Percentiles rank a stretch among this genome's conserved stretches.
phyloP scores from a whole-genome alignment of 257 asterid species.

The Thymus quinquecostatus region DNA sequence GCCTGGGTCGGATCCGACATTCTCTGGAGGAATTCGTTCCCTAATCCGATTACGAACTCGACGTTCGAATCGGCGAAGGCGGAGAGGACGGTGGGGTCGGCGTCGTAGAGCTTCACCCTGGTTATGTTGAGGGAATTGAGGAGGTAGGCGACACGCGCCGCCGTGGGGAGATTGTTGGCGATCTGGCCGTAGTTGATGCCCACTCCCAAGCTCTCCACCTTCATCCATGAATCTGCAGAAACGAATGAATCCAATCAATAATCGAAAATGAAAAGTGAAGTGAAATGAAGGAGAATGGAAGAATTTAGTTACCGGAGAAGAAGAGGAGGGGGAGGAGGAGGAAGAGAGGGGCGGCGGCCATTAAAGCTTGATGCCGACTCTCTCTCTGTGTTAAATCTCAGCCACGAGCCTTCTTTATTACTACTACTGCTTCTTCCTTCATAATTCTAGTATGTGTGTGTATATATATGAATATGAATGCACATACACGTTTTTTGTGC shows the following conservation, averaged over 20 bases:
- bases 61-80: conserved; percentile 68
- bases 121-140: conserved; percentile 63
- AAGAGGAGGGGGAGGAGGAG: conserved; percentile 48
- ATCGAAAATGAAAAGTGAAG: background rate
- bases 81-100: conserved; percentile 67
- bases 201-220: conserved; percentile 44
- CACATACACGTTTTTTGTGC: conserved; percentile 22
- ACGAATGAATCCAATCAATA: background rate
- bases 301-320: conserved; percentile 55
- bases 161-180: conserved; percentile 79
- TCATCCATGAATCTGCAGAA: conserved; percentile 41
- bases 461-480: background rate
- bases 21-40: conserved; percentile 61
- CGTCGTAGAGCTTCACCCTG: conserved; percentile 78
- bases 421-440: background rate
- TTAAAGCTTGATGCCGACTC: conserved; percentile 46
- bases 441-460: conserved; percentile 11
- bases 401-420: conserved; percentile 38
- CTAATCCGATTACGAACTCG: conserved; percentile 75
- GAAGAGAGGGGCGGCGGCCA: conserved; percentile 56
- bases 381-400: conserved; percentile 41
- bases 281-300: background rate
- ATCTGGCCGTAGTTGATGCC: conserved; percentile 96
- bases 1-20: conserved; percentile 76
- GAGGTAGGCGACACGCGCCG: conserved; percentile 65